Base-by-base conservation (phyloP, 2,329 filamentous ascomycete species). In the Coniella lustricola region DNA sequence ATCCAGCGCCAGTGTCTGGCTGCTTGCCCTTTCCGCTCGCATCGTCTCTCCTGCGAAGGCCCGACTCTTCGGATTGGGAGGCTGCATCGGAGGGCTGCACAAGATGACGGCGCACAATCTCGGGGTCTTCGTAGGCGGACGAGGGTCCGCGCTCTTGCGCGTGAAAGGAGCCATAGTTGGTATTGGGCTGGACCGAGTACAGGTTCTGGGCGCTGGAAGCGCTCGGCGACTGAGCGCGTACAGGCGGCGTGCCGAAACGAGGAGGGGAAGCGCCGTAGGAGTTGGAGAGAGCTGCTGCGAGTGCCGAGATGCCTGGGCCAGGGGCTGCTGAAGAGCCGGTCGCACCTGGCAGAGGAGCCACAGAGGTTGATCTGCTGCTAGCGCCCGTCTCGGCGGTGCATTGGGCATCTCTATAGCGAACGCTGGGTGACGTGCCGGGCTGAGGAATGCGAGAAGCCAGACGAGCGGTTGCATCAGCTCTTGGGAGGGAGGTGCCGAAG, bases 51-150 rank as follows among this genome's bases (percentile, higher is more conserved):
- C 58, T 64, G 53, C 60, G 49, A 53, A 63, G 57, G 1, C 66
- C 70, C 0, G 70, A 67, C 29, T 75, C 72, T 38, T 79, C 73
- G 2, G 72, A 72, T 20, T 48, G 10, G 70, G 68, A n/a, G 29
- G 62, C 64, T 3, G 65, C 62, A 46, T 80, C 77, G 17, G 68
- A 69, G 3, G 86, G 82, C 60, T 85, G 81, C 17, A 96, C 88
- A 59, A 95, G 69, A 73, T 98, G 93, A 56, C 91, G 79, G 64
- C 84, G 90, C 56, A 98, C 79, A 46, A 97, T 88, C 63, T 96
- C 90, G 14, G 90, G 85, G 60, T 97, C 89, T 67, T 97, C 90
- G 61, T 84, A 85, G 4, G 84, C 82, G 18, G 74, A 81, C 35
- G 73, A 68, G 41, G 74, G 77, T 43, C 67, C 65, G 43, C 76